Conservation (phyloP, 345 rosid genomes). For the Hibiscus mutabilis region DNA sequence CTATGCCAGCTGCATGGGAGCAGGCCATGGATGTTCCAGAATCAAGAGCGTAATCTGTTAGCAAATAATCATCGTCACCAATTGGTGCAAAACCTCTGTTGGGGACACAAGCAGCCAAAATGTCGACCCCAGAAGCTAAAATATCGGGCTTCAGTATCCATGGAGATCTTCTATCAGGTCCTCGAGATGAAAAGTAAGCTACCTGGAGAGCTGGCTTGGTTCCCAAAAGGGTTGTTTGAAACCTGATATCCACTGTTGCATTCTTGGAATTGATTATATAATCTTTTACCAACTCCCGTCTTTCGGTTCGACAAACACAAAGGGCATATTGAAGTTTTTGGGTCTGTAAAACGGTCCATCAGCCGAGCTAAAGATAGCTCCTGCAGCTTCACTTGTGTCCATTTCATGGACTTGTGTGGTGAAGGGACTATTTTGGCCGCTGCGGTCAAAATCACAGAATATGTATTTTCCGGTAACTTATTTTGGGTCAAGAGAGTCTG, state of each 20-base stretch:
- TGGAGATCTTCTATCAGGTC: conserved; percentile 34
- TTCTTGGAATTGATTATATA: neutral
- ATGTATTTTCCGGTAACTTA: neutral
- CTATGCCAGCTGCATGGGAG: conserved; percentile 38
- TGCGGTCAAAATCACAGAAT: conserved; percentile 3
- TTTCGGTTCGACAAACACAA: neutral
- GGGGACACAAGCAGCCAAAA: conserved; percentile 43
- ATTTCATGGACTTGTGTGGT: conserved; percentile 7
- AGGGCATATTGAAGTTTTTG: conserved; percentile 3
- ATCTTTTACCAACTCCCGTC: neutral
- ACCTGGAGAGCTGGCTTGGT: conserved; percentile 38
- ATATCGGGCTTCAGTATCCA: conserved; percentile 45
- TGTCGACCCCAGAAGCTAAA: conserved; percentile 37
- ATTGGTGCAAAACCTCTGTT: conserved; percentile 21
- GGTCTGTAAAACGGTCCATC: conserved; percentile 11
- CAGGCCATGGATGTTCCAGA: conserved; percentile 47
- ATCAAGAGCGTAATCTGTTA: conserved; percentile 25
- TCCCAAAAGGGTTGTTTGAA: conserved; percentile 24
- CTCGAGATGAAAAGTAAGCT: conserved; percentile 35
- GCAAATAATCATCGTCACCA: conserved; percentile 19
- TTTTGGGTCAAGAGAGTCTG: neutral
- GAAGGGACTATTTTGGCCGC: too few species aligned
- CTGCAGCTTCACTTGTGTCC: conserved; percentile 24
- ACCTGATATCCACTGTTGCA: conserved; percentile 26
- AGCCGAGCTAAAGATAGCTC: conserved; percentile 30